phyloP scores from a whole-genome alignment of 257 asterid species.

The Cruciata laevipes region DNA sequence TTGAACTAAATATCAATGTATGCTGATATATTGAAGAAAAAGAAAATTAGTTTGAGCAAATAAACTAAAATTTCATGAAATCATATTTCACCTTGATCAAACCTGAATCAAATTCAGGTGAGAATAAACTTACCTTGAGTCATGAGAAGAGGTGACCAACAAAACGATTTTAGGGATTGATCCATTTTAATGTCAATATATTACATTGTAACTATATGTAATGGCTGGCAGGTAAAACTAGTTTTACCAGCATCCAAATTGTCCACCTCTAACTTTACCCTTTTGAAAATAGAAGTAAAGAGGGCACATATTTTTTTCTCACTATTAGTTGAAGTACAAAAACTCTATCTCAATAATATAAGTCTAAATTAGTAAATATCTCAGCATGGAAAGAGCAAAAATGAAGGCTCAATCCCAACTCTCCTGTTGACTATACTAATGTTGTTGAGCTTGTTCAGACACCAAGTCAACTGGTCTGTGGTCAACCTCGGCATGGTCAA shows the following conservation, averaged over 20 bases:
- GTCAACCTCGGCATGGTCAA: constrained; percentile 49
- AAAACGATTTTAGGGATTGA: too few species aligned
- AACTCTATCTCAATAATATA: background rate
- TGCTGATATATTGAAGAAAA: too few species aligned
- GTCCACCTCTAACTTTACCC: constrained; percentile 21
- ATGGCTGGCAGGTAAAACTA: background rate
- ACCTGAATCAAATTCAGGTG: too few species aligned
- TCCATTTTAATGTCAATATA: too few species aligned
- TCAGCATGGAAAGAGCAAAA: constrained; percentile 77
- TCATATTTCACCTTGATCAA: too few species aligned
- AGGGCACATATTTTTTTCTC: constrained; percentile 7
- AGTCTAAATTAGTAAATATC: background rate
- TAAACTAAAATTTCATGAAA: too few species aligned
- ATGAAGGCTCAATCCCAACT: constrained; percentile 52
- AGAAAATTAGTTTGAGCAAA: too few species aligned
- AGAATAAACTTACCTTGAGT: too few species aligned
- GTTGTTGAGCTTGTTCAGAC: constrained; percentile 50
- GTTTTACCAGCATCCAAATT: too few species aligned
- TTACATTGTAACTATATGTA: background rate
- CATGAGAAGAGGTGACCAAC: too few species aligned
- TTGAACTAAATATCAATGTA: too few species aligned
- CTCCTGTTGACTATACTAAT: constrained; percentile 47
- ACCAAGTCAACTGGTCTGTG: constrained; percentile 58
- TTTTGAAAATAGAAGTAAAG: constrained; percentile 18
- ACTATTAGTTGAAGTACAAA: background rate